phyloP scores from a whole-genome alignment of 345 rosid genomes.

The Brassica juncea region DNA sequence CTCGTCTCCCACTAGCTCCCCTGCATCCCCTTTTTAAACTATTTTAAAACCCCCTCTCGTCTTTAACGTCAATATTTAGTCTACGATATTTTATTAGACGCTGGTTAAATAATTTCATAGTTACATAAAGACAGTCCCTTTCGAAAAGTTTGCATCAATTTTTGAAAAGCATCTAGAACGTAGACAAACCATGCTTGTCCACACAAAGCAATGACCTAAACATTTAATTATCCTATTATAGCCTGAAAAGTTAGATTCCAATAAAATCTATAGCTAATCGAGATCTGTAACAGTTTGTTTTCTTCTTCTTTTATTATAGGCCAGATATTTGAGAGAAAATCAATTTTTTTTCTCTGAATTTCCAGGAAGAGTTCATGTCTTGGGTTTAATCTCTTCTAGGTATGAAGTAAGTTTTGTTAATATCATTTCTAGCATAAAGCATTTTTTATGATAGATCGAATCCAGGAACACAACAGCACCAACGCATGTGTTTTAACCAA shows the following conservation, averaged over 20 bases:
- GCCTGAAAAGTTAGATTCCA: constrained; percentile 30
- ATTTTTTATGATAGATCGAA: too few species aligned
- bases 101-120: constrained; percentile 2
- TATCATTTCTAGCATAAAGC: too few species aligned
- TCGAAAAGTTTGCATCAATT: constrained; percentile 36
- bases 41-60: constrained; percentile 5
- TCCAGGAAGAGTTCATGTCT: too few species aligned
- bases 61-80: constrained; percentile 28
- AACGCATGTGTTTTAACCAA: too few species aligned
- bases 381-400: too few species aligned
- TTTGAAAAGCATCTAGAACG: constrained; percentile 39
- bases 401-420: too few species aligned
- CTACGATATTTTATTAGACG: neutral
- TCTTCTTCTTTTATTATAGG: neutral
- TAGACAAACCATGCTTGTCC: constrained; percentile 39
- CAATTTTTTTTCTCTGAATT: neutral
- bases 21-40: neutral
- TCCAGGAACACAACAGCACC: too few species aligned
- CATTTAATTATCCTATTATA: constrained; percentile 14
- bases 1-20: constrained; percentile 41
- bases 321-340: neutral
- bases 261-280: constrained; percentile 18
- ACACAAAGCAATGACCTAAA: constrained; percentile 32
- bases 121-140: constrained; percentile 35
- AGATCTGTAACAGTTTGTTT: constrained; percentile 22